Conservation (phyloP, 1,284 basidiomycete species). For the Malassezia caprae region DNA sequence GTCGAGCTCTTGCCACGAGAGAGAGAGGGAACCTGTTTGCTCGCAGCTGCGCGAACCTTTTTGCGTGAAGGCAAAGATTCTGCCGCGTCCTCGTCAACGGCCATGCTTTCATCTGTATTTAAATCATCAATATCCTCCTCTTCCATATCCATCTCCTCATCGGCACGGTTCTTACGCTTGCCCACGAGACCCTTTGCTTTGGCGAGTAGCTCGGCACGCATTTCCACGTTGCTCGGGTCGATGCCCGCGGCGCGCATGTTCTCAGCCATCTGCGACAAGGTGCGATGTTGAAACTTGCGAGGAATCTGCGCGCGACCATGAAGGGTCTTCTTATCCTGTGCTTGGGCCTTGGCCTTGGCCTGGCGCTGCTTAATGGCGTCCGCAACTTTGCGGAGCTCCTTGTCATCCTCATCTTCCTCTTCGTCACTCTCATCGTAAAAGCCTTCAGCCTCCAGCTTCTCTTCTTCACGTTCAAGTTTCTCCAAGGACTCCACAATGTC, state of each 20-base stretch:
- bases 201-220: conserved; percentile 71
- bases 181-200: conserved; percentile 60
- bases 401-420: conserved; percentile 81
- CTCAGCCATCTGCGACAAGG: conserved; percentile 72
- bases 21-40: conserved; percentile 50
- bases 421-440: conserved; percentile 78
- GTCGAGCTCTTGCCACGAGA: conserved; percentile 24
- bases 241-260: conserved; percentile 76
- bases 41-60: conserved; percentile 54
- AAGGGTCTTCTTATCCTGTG: conserved; percentile 75
- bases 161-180: conserved; percentile 56
- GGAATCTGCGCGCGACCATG: conserved; percentile 84
- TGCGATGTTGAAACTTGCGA: conserved; percentile 61
- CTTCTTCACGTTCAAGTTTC: conserved; percentile 92
- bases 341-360: conserved; percentile 60
- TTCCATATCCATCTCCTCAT: conserved; percentile 46
- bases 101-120: conserved; percentile 49
- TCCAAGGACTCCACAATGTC: conserved; percentile 95
- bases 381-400: conserved; percentile 63
- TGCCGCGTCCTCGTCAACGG: conserved; percentile 33
- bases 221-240: conserved; percentile 77
- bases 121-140: conserved; percentile 54
- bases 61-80: conserved; percentile 8
- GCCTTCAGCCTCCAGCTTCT: conserved; percentile 79
- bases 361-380: conserved; percentile 60